Base-by-base conservation (phyloP, 108 stramenopile species). In the Nitzschia sp. region DNA sequence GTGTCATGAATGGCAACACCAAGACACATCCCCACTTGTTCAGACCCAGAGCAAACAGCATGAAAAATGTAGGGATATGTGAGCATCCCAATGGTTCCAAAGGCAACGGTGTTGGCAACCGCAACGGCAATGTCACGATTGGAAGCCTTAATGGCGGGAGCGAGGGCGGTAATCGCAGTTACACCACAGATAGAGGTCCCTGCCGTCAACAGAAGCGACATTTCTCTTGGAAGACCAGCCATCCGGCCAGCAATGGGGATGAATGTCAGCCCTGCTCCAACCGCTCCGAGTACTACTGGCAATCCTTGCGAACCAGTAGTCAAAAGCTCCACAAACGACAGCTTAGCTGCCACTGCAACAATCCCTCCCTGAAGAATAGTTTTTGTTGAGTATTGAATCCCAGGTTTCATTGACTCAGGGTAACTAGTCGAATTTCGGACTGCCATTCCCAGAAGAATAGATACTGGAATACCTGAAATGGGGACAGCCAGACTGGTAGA, bases 161-260 rank as follows among this genome's bases (percentile, higher is more conserved):
- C 77, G 39, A 79, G 57, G 7, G 81, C 85, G 11, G 80, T 79
- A 55, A 86, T 83, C 39, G 85, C 85, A 3, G 85, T 86, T 22
- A 86, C 85, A 9, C 85, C 85, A 69, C 85, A 86, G 66, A 86
- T 83, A 41, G 69, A 71, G 8, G 82, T 83, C 15, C 85, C 85
- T 2, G 85, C 82, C 38, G 80, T 76, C 54, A 86, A 60, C 39
- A 86, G 75, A 9, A 72, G 53, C 51, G 74, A 65, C 70, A 81
- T 71, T 66, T 75, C 56, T 21, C 22, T 55, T 15, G 77, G 54
- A 26, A 86, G 64, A 46, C 82, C 82, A 7, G 77, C 77, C 57
- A 69, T 22, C 25, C 50, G 53, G 11, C 73, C 80, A 15, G 70
- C 73, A 6, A 81, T 29, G 6, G 82, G 82, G 57, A 83, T 79